Percentiles rank a stretch among this genome's conserved stretches.
phyloP scores from a whole-genome alignment of 805 yeast species.

The Allodekkera sacchari region DNA sequence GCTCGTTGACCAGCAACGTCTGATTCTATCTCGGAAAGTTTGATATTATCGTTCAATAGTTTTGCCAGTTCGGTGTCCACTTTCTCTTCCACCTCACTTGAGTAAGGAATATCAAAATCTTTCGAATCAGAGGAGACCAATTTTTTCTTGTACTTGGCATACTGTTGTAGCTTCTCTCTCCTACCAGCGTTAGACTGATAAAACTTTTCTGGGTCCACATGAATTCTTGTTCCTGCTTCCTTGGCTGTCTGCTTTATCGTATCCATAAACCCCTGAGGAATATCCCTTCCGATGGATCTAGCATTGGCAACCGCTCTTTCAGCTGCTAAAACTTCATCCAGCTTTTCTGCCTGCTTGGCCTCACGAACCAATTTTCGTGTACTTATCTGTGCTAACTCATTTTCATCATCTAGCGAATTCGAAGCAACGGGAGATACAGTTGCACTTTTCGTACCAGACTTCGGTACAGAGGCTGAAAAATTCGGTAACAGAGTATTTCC shows the following conservation, averaged over 20 bases:
- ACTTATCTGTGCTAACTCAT: slow-evolving; percentile 14
- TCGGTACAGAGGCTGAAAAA: slow-evolving; percentile 29
- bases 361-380: slow-evolving; percentile 31
- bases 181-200: slow-evolving; percentile 43
- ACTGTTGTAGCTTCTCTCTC: slow-evolving; percentile 45
- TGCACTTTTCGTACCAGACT: background rate
- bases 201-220: slow-evolving; percentile 33
- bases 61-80: slow-evolving; percentile 54
- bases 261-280: slow-evolving; percentile 24
- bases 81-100: slow-evolving; percentile 58
- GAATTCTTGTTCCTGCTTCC: slow-evolving; percentile 34
- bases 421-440: slow-evolving; percentile 2
- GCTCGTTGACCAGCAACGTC: slow-evolving; percentile 47
- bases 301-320: slow-evolving; percentile 57
- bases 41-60: slow-evolving; percentile 42
- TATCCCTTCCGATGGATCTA: slow-evolving; percentile 27
- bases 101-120: slow-evolving; percentile 44
- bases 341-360: slow-evolving; percentile 37
- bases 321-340: slow-evolving; percentile 49
- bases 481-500: slow-evolving; percentile 54
- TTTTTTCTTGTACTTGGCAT: slow-evolving; percentile 49
- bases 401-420: slow-evolving; percentile 16
- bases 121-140: slow-evolving; percentile 42
- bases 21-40: slow-evolving; percentile 46
- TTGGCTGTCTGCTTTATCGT: slow-evolving; percentile 24